These are phyloP conservation scores for Kwoniella sp. DNA, from an alignment of 768 basidiomycete species.

Conservation along the genomic window DNA sequence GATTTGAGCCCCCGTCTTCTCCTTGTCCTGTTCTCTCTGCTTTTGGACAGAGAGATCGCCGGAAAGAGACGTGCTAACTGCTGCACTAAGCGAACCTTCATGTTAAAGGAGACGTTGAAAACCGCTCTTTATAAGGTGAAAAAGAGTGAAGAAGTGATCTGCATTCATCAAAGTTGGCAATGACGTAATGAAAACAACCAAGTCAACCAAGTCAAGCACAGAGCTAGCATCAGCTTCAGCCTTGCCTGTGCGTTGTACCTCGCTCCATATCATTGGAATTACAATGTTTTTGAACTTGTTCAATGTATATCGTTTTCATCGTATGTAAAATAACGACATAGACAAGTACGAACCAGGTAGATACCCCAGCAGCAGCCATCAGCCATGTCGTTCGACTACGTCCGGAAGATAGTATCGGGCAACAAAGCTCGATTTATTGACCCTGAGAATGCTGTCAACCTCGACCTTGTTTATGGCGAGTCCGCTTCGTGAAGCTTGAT, in stretches of 20 bases:
- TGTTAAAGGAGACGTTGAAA: background rate
- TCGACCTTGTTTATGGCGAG: constrained; percentile 57
- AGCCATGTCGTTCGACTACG: constrained; percentile 59
- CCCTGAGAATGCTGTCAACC: constrained; percentile 66
- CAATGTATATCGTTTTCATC: too few species aligned
- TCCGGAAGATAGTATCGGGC: constrained; percentile 77
- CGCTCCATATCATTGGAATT: too few species aligned
- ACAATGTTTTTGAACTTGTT: background rate
- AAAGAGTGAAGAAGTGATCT: background rate
- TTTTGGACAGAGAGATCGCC: background rate
- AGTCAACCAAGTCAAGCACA: too few species aligned
- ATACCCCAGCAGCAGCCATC: background rate
- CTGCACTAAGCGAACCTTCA: constrained; percentile 6
- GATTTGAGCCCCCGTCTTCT: constrained; percentile 12
- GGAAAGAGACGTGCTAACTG: constrained; percentile 12
- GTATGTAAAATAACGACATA: background rate
- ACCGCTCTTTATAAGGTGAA: background rate
- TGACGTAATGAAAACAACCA: constrained; percentile 3
- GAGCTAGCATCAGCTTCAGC: background rate
- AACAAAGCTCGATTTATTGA: constrained; percentile 77
- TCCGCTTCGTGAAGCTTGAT: background rate
- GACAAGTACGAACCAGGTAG: background rate
- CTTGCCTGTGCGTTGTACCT: too few species aligned
- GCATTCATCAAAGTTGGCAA: background rate
- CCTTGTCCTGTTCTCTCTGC: background rate